Evolutionary conservation across 2,329 filamentous ascomycete genomes (phyloP).

Genomic region (Aspergillus jensenii): DNA sequence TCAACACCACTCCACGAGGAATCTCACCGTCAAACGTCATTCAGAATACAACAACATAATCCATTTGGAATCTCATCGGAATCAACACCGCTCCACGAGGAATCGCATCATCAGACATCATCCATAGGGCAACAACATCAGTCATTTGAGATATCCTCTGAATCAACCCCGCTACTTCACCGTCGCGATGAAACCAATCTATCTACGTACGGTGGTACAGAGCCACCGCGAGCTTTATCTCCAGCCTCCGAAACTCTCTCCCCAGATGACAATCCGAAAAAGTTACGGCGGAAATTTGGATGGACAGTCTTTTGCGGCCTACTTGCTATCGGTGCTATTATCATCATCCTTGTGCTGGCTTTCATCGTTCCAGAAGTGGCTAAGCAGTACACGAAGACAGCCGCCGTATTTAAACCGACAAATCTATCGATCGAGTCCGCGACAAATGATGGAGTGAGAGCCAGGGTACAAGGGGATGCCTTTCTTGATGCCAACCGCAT

Average conservation of each 20-base stretch:
- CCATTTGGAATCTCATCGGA: slow-evolving; percentile 41
- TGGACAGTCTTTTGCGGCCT: slow-evolving; percentile 76
- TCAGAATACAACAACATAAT: slow-evolving; percentile 12
- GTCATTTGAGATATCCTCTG: slow-evolving; percentile 39
- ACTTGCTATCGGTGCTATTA: slow-evolving; percentile 58
- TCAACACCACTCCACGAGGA: slow-evolving; percentile 36
- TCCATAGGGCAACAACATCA: slow-evolving; percentile 18
- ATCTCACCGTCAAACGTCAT: slow-evolving; percentile 19
- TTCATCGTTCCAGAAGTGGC: slow-evolving; percentile 80
- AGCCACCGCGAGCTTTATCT: slow-evolving; percentile 23
- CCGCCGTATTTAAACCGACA: slow-evolving; percentile 77
- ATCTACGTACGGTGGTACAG: slow-evolving; percentile 32
- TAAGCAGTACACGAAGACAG: slow-evolving; percentile 82
- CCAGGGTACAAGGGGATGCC: slow-evolving; percentile 80
- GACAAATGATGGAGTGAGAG: slow-evolving; percentile 72
- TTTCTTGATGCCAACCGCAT: slow-evolving; percentile 77
- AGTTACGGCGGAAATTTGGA: slow-evolving; percentile 43
- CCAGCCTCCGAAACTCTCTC: slow-evolving; percentile 20
- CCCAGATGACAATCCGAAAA: slow-evolving; percentile 16
- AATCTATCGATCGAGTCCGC: slow-evolving; percentile 83
- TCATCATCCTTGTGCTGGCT: slow-evolving; percentile 72
- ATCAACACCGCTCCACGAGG: slow-evolving; percentile 38
- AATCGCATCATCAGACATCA: slow-evolving; percentile 18
- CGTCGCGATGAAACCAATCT: slow-evolving; percentile 32
- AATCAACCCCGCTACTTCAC: slow-evolving; percentile 44